Conservation (phyloP, 257 asterid genomes). For the Oldenlandia corymbosa region DNA sequence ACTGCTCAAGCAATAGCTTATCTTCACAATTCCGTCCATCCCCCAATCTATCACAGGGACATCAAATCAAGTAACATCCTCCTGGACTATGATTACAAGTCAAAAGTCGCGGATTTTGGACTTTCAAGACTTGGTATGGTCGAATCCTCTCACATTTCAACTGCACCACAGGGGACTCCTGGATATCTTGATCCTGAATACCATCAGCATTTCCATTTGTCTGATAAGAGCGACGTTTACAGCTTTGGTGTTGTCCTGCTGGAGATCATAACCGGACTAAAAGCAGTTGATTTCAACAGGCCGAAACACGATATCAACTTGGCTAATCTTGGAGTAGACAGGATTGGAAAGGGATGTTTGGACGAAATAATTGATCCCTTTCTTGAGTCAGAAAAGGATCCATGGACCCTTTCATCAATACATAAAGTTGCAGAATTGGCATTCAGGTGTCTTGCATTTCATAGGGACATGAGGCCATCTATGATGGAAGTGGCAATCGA, state of each 20-base stretch:
- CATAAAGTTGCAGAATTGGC: slow-evolving; percentile 64
- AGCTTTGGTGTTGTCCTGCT: slow-evolving; percentile 70
- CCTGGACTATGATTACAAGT: slow-evolving; percentile 41
- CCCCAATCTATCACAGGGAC: slow-evolving; percentile 78
- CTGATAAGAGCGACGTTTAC: slow-evolving; percentile 70
- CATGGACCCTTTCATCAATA: slow-evolving; percentile 33
- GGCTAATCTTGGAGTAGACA: slow-evolving; percentile 54
- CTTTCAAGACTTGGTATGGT: slow-evolving; percentile 58
- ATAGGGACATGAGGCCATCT: slow-evolving; percentile 68
- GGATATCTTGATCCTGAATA: slow-evolving; percentile 78
- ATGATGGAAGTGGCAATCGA: slow-evolving; percentile 73
- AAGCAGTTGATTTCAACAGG: slow-evolving; percentile 54
- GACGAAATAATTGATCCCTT: slow-evolving; percentile 54
- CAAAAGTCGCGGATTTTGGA: slow-evolving; percentile 82
- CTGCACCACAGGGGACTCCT: slow-evolving; percentile 77
- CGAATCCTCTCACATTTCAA: slow-evolving; percentile 60
- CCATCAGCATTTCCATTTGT: slow-evolving; percentile 64
- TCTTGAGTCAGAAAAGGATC: slow-evolving; percentile 20
- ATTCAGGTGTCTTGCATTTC: slow-evolving; percentile 62
- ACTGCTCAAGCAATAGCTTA: slow-evolving; percentile 77
- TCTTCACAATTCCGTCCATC: slow-evolving; percentile 58
- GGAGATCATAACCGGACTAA: slow-evolving; percentile 56
- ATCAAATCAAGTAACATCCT: slow-evolving; percentile 74
- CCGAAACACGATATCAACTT: slow-evolving; percentile 48
- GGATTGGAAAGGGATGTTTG: slow-evolving; percentile 55